Evolutionary conservation across 2,329 filamentous ascomycete genomes (phyloP).

Genomic region (Lecanosticta acicola): DNA sequence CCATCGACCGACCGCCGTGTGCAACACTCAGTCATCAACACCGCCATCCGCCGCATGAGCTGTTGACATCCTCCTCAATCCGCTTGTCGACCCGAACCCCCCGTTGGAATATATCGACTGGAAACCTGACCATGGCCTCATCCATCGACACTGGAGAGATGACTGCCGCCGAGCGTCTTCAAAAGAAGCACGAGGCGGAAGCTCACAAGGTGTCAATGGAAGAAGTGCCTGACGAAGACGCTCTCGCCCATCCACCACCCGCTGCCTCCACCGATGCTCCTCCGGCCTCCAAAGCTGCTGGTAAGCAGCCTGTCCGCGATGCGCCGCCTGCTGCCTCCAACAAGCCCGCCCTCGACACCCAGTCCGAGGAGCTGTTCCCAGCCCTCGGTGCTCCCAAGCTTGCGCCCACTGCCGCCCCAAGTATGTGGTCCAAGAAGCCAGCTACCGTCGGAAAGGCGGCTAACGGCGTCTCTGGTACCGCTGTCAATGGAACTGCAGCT

Average conservation of each 20-base stretch:
- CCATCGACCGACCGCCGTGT: neutral
- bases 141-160: slow-evolving; percentile 23
- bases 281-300: slow-evolving; percentile 58
- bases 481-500: slow-evolving; percentile 48
- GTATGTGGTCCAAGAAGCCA: slow-evolving; percentile 72
- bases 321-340: slow-evolving; percentile 28
- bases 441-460: slow-evolving; percentile 43
- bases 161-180: slow-evolving; percentile 50
- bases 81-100: neutral
- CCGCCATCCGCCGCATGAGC: neutral
- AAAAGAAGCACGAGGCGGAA: slow-evolving; percentile 51
- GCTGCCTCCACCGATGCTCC: slow-evolving; percentile 45
- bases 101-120: neutral
- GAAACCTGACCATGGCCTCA: slow-evolving; percentile 1
- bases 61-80: neutral
- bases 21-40: neutral
- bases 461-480: slow-evolving; percentile 33
- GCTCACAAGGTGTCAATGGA: slow-evolving; percentile 63
- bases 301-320: slow-evolving; percentile 60
- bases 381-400: slow-evolving; percentile 72
- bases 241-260: slow-evolving; percentile 53
- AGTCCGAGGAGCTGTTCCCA: slow-evolving; percentile 91
- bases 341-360: slow-evolving; percentile 61
- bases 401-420: slow-evolving; percentile 55
- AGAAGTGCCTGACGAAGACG: slow-evolving; percentile 75